Evolutionary conservation across 2,329 filamentous ascomycete genomes (phyloP), one percentile per base, ranked within the genome.

Genomic region (Alternaria burnsii): DNA sequence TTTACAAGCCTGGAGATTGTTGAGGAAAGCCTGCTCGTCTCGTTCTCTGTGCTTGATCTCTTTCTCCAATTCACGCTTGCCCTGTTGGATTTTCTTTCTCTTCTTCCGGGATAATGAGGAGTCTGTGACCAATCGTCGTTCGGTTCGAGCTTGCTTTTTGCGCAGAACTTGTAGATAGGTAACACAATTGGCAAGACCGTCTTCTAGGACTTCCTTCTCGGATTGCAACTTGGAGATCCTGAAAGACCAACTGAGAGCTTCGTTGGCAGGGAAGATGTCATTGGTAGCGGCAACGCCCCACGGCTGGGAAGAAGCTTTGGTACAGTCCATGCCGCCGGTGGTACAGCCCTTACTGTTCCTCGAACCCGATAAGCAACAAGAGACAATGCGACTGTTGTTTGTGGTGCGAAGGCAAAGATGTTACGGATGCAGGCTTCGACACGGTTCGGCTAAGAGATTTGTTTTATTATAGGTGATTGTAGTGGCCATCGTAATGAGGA

Each of bases 41-140:
- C 70, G 70, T 50, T 76, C 71, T 42, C 70, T 69, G 16, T 72
- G 67, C 41, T 68, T 67, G 32, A 78, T 78, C n/a, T 76, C 75
- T 44, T 63, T 74, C 50, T 67, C 59, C 10, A 76, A 68, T 24
- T 71, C 58, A 50, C 68, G 73, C 56, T 66, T 70, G 34, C 55
- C 68, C 26, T 78, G 74, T 38, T 66, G 59, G 1, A 73, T 67
- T 63, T 68, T 73, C 65, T 77, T 77, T 59, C 59, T 70, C 57
- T 76, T 78, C 38, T 70, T 66, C 34, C 68, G 63, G 12, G 66
- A 67, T 14, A 41, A 59, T 9, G 43, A 52, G 3, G 58, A 61
- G 16, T 64, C 65, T 7, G 51, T 32, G 24, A 44, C 59, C 26
- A 77, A 59, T 8, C 64, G 61, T 4, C 65, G 66, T n/a, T 71